A percentile compares a stretch with the other conserved stretches of the same genome.
These are phyloP conservation scores for Wickerhamomyces bovis DNA, from an alignment of 805 yeast genomes.

Conservation along the genomic window DNA sequence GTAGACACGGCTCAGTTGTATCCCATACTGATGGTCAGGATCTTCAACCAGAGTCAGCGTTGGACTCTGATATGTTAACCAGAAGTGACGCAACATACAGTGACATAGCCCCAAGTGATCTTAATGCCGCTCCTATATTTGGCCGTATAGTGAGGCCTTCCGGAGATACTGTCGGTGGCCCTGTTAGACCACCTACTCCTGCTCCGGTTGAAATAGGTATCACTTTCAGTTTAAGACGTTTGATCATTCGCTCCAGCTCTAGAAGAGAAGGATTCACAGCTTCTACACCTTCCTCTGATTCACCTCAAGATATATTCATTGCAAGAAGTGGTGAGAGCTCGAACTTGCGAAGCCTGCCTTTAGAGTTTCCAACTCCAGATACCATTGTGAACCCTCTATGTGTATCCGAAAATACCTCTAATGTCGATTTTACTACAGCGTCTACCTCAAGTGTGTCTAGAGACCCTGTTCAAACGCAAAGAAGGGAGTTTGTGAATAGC, in stretches of 20 bases:
- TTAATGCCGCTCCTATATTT: neutral
- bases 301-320: neutral
- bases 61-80: neutral
- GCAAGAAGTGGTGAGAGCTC: neutral
- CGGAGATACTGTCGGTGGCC: neutral
- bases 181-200: neutral
- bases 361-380: neutral
- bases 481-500: constrained; percentile 5
- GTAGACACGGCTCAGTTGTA: neutral
- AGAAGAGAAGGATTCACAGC: neutral
- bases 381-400: neutral
- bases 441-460: constrained; percentile 3
- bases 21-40: neutral
- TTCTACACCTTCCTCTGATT: neutral
- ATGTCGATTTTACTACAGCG: neutral
- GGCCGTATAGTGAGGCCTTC: neutral
- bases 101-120: neutral
- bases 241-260: neutral
- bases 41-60: neutral
- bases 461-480: constrained; percentile 5
- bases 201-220: neutral
- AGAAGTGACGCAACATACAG: neutral
- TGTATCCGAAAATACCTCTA: neutral
- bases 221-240: neutral
- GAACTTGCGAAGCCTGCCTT: neutral